These are phyloP conservation scores for Celoporthe dispersa DNA, from an alignment of 2,329 filamentous ascomycete species.

Conservation along the genomic window DNA sequence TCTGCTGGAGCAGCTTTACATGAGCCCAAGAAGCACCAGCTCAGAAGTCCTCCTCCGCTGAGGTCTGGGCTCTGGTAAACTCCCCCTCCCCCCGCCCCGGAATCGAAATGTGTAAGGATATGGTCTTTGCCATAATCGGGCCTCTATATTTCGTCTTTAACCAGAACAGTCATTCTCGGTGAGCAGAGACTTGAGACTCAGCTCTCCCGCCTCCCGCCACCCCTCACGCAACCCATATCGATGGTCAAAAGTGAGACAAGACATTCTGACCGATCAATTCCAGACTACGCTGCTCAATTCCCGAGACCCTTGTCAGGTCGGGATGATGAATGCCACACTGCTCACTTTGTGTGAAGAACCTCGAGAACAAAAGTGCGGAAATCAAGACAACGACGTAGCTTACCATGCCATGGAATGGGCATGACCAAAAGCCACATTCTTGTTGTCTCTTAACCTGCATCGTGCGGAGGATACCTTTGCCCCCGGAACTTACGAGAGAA, in stretches of 20 bases:
- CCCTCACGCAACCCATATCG: not conserved
- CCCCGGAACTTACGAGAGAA: not conserved
- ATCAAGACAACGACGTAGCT: not conserved
- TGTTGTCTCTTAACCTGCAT: not conserved
- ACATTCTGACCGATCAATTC: not conserved
- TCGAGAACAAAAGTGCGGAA: not conserved
- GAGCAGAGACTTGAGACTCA: not conserved
- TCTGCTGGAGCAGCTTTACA: not conserved
- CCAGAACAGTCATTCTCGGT: not conserved
- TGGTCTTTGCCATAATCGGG: not conserved
- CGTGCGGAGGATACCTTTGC: not conserved
- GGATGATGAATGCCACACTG: not conserved
- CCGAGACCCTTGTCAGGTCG: not conserved
- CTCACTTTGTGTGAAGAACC: not conserved
- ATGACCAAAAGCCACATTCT: not conserved
- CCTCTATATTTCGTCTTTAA: not conserved
- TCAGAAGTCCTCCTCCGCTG: too few species aligned
- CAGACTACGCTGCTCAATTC: not conserved
- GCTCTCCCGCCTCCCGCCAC: not conserved
- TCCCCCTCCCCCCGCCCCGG: too few species aligned
- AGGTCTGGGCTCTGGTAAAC: not conserved
- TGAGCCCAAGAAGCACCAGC: not conserved
- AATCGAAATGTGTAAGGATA: not conserved
- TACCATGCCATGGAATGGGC: not conserved
- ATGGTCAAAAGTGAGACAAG: slow-evolving; percentile 4